Conservation (phyloP, 2,329 filamentous ascomycete species). For the Coniosporium uncinatum region DNA sequence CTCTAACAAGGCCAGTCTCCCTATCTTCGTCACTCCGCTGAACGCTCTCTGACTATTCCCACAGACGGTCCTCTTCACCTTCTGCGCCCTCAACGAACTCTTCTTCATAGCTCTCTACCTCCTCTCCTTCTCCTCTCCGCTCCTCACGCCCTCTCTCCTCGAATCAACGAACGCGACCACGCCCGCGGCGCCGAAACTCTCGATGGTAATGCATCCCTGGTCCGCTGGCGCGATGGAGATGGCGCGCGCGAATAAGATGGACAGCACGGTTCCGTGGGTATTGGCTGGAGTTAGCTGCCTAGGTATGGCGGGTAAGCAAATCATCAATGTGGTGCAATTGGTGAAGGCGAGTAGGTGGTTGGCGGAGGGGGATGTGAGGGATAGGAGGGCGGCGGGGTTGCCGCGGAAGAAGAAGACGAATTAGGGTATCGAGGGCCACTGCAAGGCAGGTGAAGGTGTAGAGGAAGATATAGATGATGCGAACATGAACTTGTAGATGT, state of each 20-base stretch:
- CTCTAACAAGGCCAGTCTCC: conserved; percentile 78
- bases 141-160: conserved; percentile 79
- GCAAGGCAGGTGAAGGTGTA: too few relatives aligned
- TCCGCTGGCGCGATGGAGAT: conserved; percentile 90
- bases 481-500: too few relatives aligned
- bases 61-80: conserved; percentile 84
- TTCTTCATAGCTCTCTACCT: conserved; percentile 99
- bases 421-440: conserved; percentile 4
- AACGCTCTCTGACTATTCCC: neutral
- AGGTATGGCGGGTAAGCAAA: conserved; percentile 87
- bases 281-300: conserved; percentile 76
- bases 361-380: conserved; percentile 79
- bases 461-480: too few relatives aligned
- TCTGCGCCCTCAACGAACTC: conserved; percentile 87
- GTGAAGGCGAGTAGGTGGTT: conserved; percentile 91
- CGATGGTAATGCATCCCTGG: conserved; percentile 81
- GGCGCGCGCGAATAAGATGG: conserved; percentile 84
- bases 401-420: conserved; percentile 29
- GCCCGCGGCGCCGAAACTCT: conserved; percentile 62
- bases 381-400: conserved; percentile 41
- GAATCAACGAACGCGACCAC: conserved; percentile 48
- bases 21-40: neutral
- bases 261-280: conserved; percentile 63
- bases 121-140: conserved; percentile 90
- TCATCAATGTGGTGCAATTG: conserved; percentile 91